Evolutionary conservation across 805 yeast genomes (phyloP).

Genomic region (Yamadazyma paraphyllophila): DNA sequence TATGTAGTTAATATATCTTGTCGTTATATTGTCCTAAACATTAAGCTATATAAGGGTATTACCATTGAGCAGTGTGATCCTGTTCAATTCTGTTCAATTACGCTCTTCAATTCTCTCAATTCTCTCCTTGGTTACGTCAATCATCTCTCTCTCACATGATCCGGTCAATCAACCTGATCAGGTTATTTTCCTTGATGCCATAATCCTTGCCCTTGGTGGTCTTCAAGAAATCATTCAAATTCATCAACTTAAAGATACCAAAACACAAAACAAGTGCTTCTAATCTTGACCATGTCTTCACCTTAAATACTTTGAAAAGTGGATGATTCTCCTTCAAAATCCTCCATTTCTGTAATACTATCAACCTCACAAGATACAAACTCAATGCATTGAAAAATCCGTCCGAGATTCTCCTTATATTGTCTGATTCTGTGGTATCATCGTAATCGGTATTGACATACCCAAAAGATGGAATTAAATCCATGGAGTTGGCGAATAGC

Average conservation of each 20-base stretch:
- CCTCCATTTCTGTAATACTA: slow-evolving; percentile 43
- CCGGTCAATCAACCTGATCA: slow-evolving; percentile 18
- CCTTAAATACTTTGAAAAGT: slow-evolving; percentile 23
- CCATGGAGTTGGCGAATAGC: slow-evolving; percentile 22
- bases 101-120: no score
- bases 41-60: no score
- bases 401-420: slow-evolving; percentile 23
- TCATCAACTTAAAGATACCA: slow-evolving; percentile 38
- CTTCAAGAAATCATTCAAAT: slow-evolving; percentile 31
- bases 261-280: slow-evolving; percentile 34
- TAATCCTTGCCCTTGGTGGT: slow-evolving; percentile 18
- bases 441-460: slow-evolving; percentile 12
- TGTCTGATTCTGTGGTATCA: slow-evolving; percentile 9
- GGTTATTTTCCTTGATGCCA: slow-evolving; percentile 16
- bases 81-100: no score
- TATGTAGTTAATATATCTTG: neutral
- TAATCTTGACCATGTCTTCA: slow-evolving; percentile 29
- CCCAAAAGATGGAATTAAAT: slow-evolving; percentile 20
- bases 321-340: slow-evolving; percentile 40
- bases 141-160: slow-evolving; percentile 18
- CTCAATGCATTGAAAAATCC: slow-evolving; percentile 27
- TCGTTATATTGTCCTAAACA: no score
- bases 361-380: slow-evolving; percentile 31
- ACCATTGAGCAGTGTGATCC: no score
- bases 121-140: no score